Evolutionary conservation across 257 asterid species (phyloP), one percentile per base, ranked within the genome.

Genomic region (Nicotiana noctiflora): DNA sequence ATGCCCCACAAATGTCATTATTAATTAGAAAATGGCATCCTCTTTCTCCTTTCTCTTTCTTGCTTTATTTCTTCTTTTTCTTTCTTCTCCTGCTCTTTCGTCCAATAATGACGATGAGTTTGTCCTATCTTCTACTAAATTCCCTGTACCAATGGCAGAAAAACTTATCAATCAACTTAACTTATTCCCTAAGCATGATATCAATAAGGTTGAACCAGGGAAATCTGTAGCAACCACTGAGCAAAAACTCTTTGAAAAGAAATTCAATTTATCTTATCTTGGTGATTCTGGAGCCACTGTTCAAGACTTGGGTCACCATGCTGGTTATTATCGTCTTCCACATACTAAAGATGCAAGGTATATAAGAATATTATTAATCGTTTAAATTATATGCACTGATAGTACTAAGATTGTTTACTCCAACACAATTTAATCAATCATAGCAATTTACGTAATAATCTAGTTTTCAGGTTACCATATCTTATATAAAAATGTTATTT

Each of bases 321-420:
- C 97, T 27, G 97, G 98, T 32, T 93, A 93, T 67, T 86, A 82
- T 82, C 82, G 72, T 6, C 91, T 93, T 76, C 89, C 90, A n/a
- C 85, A 88, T 67, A 82, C 94, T 5, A 60, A 83, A 75, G 89
- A 83, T 53, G 97, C 98, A 79, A 91, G 95, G 49, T 40, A 40
- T 40, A 40, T 8, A 2, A 8, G 49, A 40, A 8, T 40, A 40
- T 8, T 8, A 40, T 40, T 8, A 40, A 40, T 40, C 49, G 49
- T 2, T 40, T 8, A 40, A 40, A 40, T 8, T 40, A 40, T 40
- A 40, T 40, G 12, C 11, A 8, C 49, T 8, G 12, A 40, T 1
- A 40, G 3, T 40, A 40, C 8, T 40, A 40, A 40, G 49, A 40
- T 8, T 8, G 12, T 40, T 94, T 89, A 85, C 46, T 40, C 49